Conservation (phyloP, 2,329 filamentous ascomycete species). For the Achaetomium macrosporum region DNA sequence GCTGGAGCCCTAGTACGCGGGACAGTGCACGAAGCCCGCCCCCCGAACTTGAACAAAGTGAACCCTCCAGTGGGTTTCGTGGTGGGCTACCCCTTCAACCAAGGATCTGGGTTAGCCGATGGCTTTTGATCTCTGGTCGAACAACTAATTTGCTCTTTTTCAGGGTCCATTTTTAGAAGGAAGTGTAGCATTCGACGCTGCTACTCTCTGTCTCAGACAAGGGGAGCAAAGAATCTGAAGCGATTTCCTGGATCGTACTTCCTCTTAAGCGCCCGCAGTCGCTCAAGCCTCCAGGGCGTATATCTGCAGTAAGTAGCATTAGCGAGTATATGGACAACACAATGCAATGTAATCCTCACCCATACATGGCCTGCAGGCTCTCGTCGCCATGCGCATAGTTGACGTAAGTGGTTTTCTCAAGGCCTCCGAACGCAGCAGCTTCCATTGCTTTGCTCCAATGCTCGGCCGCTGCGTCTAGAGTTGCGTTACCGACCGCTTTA, state of each 20-base stretch:
- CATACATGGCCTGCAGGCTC: slow-evolving; percentile 38
- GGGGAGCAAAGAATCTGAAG: background rate
- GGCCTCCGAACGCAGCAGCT: slow-evolving; percentile 30
- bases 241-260: slow-evolving; percentile 39
- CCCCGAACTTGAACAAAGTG: too few relatives aligned
- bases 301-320: slow-evolving; percentile 13
- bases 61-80: too few relatives aligned
- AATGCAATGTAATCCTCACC: too few relatives aligned
- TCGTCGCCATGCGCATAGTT: slow-evolving; percentile 50
- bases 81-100: too few relatives aligned
- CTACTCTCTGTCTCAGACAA: background rate
- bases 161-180: too few relatives aligned
- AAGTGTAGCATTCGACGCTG: too few relatives aligned
- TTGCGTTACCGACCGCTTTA: slow-evolving; percentile 1
- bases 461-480: slow-evolving; percentile 9
- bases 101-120: too few relatives aligned
- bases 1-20: too few relatives aligned
- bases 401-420: slow-evolving; percentile 37
- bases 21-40: too few relatives aligned
- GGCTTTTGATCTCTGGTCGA: too few relatives aligned
- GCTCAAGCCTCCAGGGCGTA: slow-evolving; percentile 43
- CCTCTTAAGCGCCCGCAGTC: slow-evolving; percentile 40
- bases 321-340: too few relatives aligned
- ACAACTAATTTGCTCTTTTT: too few relatives aligned
- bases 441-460: slow-evolving; percentile 9